phyloP scores from a whole-genome alignment of 768 basidiomycete genomes.

The Boletus pseudopeckii region DNA sequence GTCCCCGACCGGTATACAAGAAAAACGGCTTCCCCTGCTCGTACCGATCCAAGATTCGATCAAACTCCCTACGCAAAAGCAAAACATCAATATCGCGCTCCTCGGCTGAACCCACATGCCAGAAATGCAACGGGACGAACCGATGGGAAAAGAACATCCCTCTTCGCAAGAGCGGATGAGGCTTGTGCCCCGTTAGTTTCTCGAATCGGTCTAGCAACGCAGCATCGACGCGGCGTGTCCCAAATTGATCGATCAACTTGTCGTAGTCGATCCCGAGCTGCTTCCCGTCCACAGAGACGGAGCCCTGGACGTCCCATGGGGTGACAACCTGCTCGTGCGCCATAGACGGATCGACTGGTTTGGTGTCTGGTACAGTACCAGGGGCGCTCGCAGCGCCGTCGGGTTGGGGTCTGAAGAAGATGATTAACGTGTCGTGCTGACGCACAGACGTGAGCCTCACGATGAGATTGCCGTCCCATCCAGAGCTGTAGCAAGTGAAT shows the following conservation, averaged over 20 bases:
- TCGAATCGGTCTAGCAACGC: conserved; percentile 87
- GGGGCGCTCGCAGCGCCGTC: conserved; percentile 1
- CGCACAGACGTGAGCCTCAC: conserved; percentile 24
- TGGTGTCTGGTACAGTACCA: conserved; percentile 27
- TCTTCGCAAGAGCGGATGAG: conserved; percentile 84
- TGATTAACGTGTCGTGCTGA: background rate
- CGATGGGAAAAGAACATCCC: conserved; percentile 99
- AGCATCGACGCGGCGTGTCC: conserved; percentile 76
- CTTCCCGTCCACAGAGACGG: conserved; percentile 81
- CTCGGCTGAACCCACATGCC: background rate
- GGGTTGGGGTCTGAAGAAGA: conserved; percentile 12
- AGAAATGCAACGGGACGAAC: conserved; percentile 41
- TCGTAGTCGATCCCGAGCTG: conserved; percentile 96
- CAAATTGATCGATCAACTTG: conserved; percentile 92
- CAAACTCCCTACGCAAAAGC: conserved; percentile 66
- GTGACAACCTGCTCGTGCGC: conserved; percentile 78
- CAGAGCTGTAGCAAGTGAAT: conserved; percentile 28
- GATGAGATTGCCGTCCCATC: conserved; percentile 26
- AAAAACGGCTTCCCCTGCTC: conserved; percentile 98
- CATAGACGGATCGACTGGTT: conserved; percentile 29
- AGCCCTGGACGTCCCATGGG: conserved; percentile 97
- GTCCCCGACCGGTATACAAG: conserved; percentile 96
- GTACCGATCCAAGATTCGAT: conserved; percentile 90
- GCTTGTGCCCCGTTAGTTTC: conserved; percentile 79
- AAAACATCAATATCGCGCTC: conserved; percentile 1